These are phyloP conservation scores for Selenicereus undatus DNA, from an alignment of 148 eudicot species.

Conservation along the genomic window DNA sequence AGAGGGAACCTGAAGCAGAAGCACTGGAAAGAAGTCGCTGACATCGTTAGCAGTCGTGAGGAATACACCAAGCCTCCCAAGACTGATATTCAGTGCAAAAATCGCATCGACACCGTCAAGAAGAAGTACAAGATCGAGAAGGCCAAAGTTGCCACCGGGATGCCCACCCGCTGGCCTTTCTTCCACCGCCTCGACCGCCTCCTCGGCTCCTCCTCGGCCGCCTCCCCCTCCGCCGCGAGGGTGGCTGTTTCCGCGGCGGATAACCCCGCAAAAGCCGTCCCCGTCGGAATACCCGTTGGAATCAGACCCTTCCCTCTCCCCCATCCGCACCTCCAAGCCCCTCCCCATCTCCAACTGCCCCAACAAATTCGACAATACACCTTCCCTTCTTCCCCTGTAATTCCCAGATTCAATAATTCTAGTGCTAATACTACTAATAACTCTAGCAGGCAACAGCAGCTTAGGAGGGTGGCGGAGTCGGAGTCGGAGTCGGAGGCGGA, in stretches of 20 bases:
- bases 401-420: neutral
- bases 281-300: slow-evolving; percentile 59
- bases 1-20: slow-evolving; percentile 86
- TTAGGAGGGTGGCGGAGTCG: slow-evolving; percentile 22
- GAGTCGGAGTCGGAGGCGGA: slow-evolving; percentile 43
- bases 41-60: slow-evolving; percentile 51
- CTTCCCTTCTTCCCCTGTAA: neutral
- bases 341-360: slow-evolving; percentile 4
- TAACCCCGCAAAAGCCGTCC: slow-evolving; percentile 22
- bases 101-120: slow-evolving; percentile 79
- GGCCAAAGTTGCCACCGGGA: slow-evolving; percentile 43
- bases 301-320: slow-evolving; percentile 20
- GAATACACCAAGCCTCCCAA: slow-evolving; percentile 44
- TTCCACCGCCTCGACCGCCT: slow-evolving; percentile 49
- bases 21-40: slow-evolving; percentile 87
- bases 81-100: slow-evolving; percentile 86
- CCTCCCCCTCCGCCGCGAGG: neutral
- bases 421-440: neutral
- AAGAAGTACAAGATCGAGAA: slow-evolving; percentile 71
- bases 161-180: slow-evolving; percentile 62
- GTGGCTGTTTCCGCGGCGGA: neutral
- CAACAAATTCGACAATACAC: slow-evolving; percentile 4
- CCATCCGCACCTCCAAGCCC: neutral
- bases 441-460: slow-evolving; percentile 15
- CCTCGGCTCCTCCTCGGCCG: slow-evolving; percentile 40